Evolutionary conservation across 2,329 filamentous ascomycete genomes (phyloP).

Genomic region (Rhytidhysteron rufulum): DNA sequence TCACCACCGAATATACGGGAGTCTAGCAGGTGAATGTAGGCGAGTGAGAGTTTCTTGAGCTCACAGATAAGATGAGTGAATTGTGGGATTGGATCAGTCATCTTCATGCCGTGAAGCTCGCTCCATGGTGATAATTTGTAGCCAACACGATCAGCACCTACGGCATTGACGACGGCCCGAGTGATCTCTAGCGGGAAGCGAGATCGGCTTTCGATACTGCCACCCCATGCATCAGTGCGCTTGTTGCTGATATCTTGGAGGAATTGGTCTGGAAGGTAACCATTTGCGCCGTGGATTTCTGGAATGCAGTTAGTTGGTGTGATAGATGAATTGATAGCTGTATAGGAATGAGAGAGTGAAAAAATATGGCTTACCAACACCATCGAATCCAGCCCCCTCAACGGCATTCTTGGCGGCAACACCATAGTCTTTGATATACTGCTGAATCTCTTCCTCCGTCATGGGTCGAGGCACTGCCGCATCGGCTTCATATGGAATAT

Average conservation of each 20-base stretch:
- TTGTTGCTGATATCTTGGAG: slow-evolving; percentile 56
- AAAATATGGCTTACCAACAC: too few species aligned
- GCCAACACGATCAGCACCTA: slow-evolving; percentile 52
- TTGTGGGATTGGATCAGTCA: slow-evolving; percentile 57
- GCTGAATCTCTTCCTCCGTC: slow-evolving; percentile 38
- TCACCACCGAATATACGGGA: slow-evolving; percentile 47
- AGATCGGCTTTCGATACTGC: slow-evolving; percentile 49
- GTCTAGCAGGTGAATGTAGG: slow-evolving; percentile 62
- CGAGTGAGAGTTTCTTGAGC: slow-evolving; percentile 48
- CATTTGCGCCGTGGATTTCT: slow-evolving; percentile 56
- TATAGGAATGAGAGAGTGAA: too few species aligned
- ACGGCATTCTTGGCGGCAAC: slow-evolving; percentile 44
- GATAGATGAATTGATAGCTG: too few species aligned
- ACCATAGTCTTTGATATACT: slow-evolving; percentile 36
- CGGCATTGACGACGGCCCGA: slow-evolving; percentile 46
- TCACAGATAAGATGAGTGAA: slow-evolving; percentile 55
- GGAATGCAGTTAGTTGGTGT: too few species aligned
- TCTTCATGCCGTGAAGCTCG: slow-evolving; percentile 58
- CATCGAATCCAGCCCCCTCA: slow-evolving; percentile 56
- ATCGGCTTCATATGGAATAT: slow-evolving; percentile 28
- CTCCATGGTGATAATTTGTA: slow-evolving; percentile 58
- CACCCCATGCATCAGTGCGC: slow-evolving; percentile 48
- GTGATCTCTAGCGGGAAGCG: slow-evolving; percentile 53
- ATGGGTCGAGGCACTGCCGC: slow-evolving; percentile 31
- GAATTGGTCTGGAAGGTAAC: slow-evolving; percentile 66